Evolutionary conservation across 2,329 filamentous ascomycete genomes (phyloP).

Genomic region (Beauveria bassiana): DNA sequence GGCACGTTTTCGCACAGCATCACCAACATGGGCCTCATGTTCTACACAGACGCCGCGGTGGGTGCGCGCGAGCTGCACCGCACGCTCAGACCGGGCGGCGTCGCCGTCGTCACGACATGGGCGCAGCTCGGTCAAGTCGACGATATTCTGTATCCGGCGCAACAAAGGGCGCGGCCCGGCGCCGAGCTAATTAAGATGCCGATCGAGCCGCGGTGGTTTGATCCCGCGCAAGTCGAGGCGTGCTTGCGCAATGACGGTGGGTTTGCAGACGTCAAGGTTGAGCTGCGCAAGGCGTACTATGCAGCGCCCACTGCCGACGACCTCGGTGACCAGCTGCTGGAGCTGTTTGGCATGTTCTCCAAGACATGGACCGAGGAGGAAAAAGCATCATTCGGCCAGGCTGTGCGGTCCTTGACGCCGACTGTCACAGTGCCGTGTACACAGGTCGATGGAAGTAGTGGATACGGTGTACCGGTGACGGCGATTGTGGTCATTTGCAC

Average conservation of each 20-base stretch:
- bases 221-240: not conserved
- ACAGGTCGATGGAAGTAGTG: not conserved
- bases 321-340: not conserved
- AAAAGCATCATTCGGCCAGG: not conserved
- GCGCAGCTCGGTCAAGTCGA: conserved; percentile 14
- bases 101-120: conserved; percentile 28
- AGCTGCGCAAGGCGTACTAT: not conserved
- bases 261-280: conserved; percentile 4
- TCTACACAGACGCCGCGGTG: conserved; percentile 22
- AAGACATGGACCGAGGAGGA: not conserved
- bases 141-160: conserved; percentile 12
- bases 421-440: not conserved
- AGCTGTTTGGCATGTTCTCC: not conserved
- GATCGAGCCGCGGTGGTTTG: conserved; percentile 11
- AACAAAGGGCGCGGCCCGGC: conserved; percentile 10
- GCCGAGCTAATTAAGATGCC: conserved; percentile 13
- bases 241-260: conserved; percentile 7
- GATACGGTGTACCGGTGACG: not conserved
- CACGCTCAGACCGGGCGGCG: conserved; percentile 28
- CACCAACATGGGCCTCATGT: conserved; percentile 32
- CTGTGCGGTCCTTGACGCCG: not conserved
- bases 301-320: not conserved
- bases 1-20: conserved; percentile 28
- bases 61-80: conserved; percentile 29
- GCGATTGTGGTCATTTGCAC: not conserved